Evolutionary conservation across 2,329 filamentous ascomycete species (phyloP), one percentile per base, ranked within the genome.

Genomic region (Pseudohalonectria lignicola): DNA sequence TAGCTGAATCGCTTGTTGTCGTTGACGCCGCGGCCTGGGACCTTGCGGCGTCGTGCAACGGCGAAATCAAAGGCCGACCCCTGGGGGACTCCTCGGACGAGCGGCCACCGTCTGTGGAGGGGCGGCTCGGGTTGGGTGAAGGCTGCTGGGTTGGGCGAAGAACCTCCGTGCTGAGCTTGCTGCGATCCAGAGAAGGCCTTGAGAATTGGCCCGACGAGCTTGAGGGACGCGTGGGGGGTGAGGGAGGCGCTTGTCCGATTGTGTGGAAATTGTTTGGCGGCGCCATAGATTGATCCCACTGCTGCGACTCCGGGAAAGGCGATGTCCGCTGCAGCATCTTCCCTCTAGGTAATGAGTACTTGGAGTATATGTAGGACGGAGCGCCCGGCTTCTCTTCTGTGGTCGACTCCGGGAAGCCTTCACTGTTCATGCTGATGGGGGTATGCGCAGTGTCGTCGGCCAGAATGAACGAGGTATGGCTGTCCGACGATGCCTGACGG

Each of bases 341-440:
- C 12, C 90, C 90, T 43, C 90, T 76, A 1, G 92, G 90, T 21
- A 96, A 66, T 2, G 75, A 66, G 52, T 87, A 94, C 43, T 84
- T 93, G 7, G 86, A 81, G 55, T 95, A 92, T 13, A 85, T 83
- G 54, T 94, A 94, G 0, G 87, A 86, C 1, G 82, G 71, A 3
- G 77, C 74, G 1, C 69, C 68, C 7, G 64, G 61, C 45, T 51
- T 64, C 13, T 49, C 57, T 5, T 73, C 59, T 6, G 73, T 74
- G 31, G 56, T 50, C 45, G 53, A 51, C 40, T 80, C 75, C 7
- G 71, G 64, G 51, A 82, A 83, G 7, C 71, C 74, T 41, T 85
- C 81, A 50, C 79, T 81, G 41, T 76, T 74, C 68, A 85, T 77
- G 56, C 80, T 86, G 19, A 82, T 67, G 2, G 83, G 81, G 1